Evolutionary conservation across 2,329 filamentous ascomycete species (phyloP).

Genomic region (Rugonectria rugulosa): DNA sequence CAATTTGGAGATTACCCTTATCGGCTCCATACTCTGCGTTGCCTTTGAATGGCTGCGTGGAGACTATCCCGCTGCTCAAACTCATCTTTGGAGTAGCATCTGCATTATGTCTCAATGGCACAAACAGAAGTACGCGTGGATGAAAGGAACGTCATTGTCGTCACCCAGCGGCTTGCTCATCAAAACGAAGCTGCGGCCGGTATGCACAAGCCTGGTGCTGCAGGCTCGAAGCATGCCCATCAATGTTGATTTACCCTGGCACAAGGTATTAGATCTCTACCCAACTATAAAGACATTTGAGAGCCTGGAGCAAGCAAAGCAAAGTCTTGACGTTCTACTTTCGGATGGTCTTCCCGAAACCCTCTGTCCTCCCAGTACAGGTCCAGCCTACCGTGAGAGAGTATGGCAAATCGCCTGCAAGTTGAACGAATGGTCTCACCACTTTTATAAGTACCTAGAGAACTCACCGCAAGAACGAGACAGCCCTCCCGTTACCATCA

Average conservation of each 20-base stretch:
- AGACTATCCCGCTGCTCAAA: slow-evolving; percentile 24
- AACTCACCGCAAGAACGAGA: background rate
- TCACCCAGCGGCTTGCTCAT: slow-evolving; percentile 29
- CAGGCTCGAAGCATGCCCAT: slow-evolving; percentile 22
- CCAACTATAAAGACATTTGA: slow-evolving; percentile 4
- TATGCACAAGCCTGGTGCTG: slow-evolving; percentile 24
- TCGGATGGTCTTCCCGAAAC: slow-evolving; percentile 21
- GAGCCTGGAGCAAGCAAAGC: slow-evolving; percentile 17
- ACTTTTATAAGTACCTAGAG: slow-evolving; percentile 5
- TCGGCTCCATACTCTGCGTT: slow-evolving; percentile 29
- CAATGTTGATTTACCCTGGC: slow-evolving; percentile 1
- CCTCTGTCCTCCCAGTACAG: background rate
- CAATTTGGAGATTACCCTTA: slow-evolving; percentile 23
- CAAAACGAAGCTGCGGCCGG: slow-evolving; percentile 11
- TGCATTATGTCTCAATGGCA: slow-evolving; percentile 24
- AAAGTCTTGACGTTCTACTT: slow-evolving; percentile 19
- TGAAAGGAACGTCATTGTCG: slow-evolving; percentile 20
- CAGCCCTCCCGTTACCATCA: slow-evolving; percentile 12
- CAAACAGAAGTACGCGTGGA: background rate
- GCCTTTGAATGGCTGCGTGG: slow-evolving; percentile 30
- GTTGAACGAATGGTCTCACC: slow-evolving; percentile 12
- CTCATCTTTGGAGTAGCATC: slow-evolving; percentile 22
- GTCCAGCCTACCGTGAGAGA: background rate
- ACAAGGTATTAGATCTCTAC: background rate
- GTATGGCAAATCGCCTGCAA: slow-evolving; percentile 4